Base-by-base conservation (phyloP, 768 basidiomycete genomes). In the Amanita muscaria region DNA sequence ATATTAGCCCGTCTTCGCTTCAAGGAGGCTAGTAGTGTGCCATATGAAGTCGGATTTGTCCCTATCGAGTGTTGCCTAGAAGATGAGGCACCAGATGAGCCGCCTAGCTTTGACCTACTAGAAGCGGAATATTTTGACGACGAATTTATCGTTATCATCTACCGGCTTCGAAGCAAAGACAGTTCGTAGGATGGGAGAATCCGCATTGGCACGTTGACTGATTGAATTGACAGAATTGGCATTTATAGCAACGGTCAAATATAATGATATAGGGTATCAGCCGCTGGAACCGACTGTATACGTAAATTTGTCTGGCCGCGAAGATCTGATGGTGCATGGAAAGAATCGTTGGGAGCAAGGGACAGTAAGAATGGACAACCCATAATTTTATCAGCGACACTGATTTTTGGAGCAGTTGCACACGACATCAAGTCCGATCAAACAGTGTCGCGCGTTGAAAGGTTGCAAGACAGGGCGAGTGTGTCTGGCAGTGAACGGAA, bases 61-160 rank as follows among this genome's bases (percentile, higher is more conserved):
- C 36, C 42, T 16, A 39, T 34, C 57, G 58, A 83, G 79, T 84
- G 56, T 76, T 73, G 56, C 53, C 83, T 55, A 75, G 69, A 66
- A 63, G 59, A 55, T 31, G 66, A 61, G 49, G 64, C 51, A 35
- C 52, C 53, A 51, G 56, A 10, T 10, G 19, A 23, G 18, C 19
- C 12, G 21, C 31, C 47, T 44, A 64, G 68, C 52, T 59, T 79
- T 54, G 70, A 79, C 48, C 53, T 86, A 35, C 58, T 87, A 57
- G 80, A 81, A 54, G 72, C 66, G 33, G 81, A 86, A 44, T 88
- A 88, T 64, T 87, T 90, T 60, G 87, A 89, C 66, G 80, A 86
- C 53, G 74, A 79, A 59, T 66, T 60, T 55, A 58, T 87, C 48
- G 70, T 86, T 52, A 66, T 86, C 50, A 72, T 85, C 48, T 82